Conservation (phyloP, 257 asterid genomes). For the Misopates orontium region DNA sequence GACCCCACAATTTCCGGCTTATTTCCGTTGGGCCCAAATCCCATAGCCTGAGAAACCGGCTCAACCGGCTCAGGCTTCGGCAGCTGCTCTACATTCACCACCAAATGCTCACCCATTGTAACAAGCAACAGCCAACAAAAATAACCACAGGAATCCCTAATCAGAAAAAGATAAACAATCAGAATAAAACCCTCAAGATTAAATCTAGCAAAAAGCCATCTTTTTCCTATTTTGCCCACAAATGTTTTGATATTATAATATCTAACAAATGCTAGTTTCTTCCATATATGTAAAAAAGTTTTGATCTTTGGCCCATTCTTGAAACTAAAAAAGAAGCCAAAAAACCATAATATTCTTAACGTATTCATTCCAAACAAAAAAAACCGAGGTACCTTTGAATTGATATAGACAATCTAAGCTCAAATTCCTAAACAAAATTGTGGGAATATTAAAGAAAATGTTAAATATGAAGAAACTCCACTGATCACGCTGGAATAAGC, state of each 20-base stretch:
- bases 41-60: slow-evolving; percentile 38
- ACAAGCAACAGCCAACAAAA: slow-evolving; percentile 30
- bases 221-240: neutral
- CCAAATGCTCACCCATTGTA: slow-evolving; percentile 23
- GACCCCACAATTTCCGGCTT: slow-evolving; percentile 55
- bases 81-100: slow-evolving; percentile 25
- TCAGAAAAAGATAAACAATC: slow-evolving; percentile 3
- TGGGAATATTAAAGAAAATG: neutral
- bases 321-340: slow-evolving; percentile 11
- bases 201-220: slow-evolving; percentile 14
- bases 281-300: slow-evolving; percentile 11
- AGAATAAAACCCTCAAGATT: slow-evolving; percentile 32
- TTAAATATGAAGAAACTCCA: slow-evolving; percentile 26
- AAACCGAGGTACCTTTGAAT: slow-evolving; percentile 10
- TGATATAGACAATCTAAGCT: neutral
- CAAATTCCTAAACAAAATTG: slow-evolving; percentile 27
- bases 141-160: slow-evolving; percentile 31
- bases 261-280: slow-evolving; percentile 5
- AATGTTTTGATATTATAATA: neutral
- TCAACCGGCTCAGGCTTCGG: slow-evolving; percentile 27
- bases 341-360: neutral
- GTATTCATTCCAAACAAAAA: slow-evolving; percentile 21
- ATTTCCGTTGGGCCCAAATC: slow-evolving; percentile 36
- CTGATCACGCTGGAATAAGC: slow-evolving; percentile 64
- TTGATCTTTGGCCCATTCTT: no score